Evolutionary conservation across 768 basidiomycete genomes (phyloP).

Genomic region (Mycena epipterygia): DNA sequence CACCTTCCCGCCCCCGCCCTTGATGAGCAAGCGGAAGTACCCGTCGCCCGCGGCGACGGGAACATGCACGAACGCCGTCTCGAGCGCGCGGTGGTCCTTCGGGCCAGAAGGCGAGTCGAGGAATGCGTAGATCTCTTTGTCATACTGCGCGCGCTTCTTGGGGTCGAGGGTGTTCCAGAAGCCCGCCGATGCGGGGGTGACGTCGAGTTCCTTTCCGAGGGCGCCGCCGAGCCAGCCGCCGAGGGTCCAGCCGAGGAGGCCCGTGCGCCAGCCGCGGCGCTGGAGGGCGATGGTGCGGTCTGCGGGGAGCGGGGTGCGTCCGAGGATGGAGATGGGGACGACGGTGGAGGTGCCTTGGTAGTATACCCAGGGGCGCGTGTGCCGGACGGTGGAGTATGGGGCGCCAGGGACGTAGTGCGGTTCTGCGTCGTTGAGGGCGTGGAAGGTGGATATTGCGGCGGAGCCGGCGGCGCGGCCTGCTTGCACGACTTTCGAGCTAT

Average conservation of each 20-base stretch:
- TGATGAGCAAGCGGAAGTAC: slow-evolving; percentile 49
- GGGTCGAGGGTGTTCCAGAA: slow-evolving; percentile 52
- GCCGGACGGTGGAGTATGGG: slow-evolving; percentile 57
- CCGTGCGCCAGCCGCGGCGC: slow-evolving; percentile 48
- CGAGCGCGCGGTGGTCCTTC: slow-evolving; percentile 50
- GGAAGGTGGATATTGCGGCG: slow-evolving; percentile 50
- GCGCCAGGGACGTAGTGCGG: slow-evolving; percentile 59
- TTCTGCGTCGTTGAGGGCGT: slow-evolving; percentile 56
- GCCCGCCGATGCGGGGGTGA: slow-evolving; percentile 52
- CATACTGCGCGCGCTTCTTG: slow-evolving; percentile 21
- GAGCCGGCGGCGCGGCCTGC: slow-evolving; percentile 40
- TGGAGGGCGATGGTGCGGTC: slow-evolving; percentile 47
- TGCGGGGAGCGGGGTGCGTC: slow-evolving; percentile 11
- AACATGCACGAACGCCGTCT: slow-evolving; percentile 48
- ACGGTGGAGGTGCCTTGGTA: slow-evolving; percentile 54
- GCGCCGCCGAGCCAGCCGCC: slow-evolving; percentile 23
- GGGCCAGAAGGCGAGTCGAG: slow-evolving; percentile 43
- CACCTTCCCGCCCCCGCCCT: slow-evolving; percentile 51
- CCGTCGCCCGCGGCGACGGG: slow-evolving; percentile 52
- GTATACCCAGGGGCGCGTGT: slow-evolving; percentile 56
- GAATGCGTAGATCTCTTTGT: slow-evolving; percentile 52
- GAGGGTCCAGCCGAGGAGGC: slow-evolving; percentile 14
- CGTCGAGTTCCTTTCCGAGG: slow-evolving; percentile 61
- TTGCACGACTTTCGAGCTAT: neutral
- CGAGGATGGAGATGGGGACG: slow-evolving; percentile 49